Percentiles rank a stretch among this genome's conserved stretches.
These are phyloP conservation scores for Lactifluus hygrophoroides DNA, from an alignment of 768 basidiomycete genomes.

Conservation along the genomic window DNA sequence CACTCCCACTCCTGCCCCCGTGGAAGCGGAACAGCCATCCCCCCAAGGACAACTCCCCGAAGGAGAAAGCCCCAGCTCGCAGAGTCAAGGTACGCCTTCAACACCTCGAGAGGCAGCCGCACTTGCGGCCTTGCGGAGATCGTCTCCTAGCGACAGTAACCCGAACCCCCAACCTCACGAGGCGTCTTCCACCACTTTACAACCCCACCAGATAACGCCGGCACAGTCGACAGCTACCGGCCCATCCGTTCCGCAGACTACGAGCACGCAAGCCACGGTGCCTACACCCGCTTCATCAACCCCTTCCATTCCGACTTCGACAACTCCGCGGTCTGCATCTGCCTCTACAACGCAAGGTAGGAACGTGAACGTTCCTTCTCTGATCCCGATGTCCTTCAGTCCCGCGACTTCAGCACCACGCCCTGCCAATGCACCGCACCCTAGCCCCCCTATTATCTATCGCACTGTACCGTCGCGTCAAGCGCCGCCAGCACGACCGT, in stretches of 20 bases:
- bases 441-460: conserved; percentile 10
- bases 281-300: background rate
- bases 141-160: conserved; percentile 19
- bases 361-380: conserved; percentile 23
- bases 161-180: background rate
- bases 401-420: background rate
- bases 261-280: background rate
- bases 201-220: background rate
- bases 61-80: background rate
- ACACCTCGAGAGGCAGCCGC: conserved; percentile 51
- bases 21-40: background rate
- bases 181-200: background rate
- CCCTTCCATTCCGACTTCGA: background rate
- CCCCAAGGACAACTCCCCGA: background rate
- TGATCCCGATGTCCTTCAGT: conserved; percentile 38
- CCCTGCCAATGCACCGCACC: conserved; percentile 8
- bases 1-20: background rate
- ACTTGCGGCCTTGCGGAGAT: conserved; percentile 54
- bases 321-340: conserved; percentile 12
- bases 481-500: conserved; percentile 18
- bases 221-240: conserved; percentile 10
- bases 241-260: background rate
- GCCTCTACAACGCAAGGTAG: conserved; percentile 9
- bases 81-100: conserved; percentile 18
- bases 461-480: conserved; percentile 9